Evolutionary conservation across 2,329 filamentous ascomycete genomes (phyloP), one percentile per base, ranked within the genome.

Genomic region (Trichoderma citrinoviride): DNA sequence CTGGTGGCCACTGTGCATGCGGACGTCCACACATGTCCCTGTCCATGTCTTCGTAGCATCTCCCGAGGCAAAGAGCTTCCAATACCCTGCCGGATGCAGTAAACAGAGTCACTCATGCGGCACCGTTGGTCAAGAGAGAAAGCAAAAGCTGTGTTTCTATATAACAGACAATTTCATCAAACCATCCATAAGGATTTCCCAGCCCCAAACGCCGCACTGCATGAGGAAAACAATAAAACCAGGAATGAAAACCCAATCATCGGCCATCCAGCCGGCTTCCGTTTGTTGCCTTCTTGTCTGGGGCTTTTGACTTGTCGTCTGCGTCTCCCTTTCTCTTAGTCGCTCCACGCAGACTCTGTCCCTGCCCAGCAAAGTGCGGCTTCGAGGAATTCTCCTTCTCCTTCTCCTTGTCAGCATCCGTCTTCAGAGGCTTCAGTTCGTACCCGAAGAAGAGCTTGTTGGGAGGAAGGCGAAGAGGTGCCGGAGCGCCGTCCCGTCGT

Each of bases 391-490:
- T 69, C 67, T 87, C 85, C 43, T 87, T 84, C 66, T 90, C 87
- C 66, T 88, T 83, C 58, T 87, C 85, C 74, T 87, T 88, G 65
- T 92, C 87, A 41, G 87, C 89, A 65, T 90, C 87, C 8, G 91
- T 91, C 80, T 92, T 93, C 47, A 96, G 83, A 0, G 94, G 94
- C 76, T 90, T 96, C 74, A 97, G 85, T 73, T 96, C 90, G 73
- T 98, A 99, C 3, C 95, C 95, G 68, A 99, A 96, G 82, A 99
- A 99, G 5, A 99, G 83, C 78, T 97, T 96, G 72, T 95, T 95
- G 0, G 91, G 90, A 0, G 92, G 86, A 58, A 99, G 77, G 29
- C 95, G 85, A 7, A 99, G 83, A 3, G 94, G 93, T 74, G 95
- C 91, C 0, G 94, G 93, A 0, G 93, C 93, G 68, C 94, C 93